Evolutionary conservation across 148 eudicot genomes (phyloP).

Genomic region (Spergularia marina): DNA sequence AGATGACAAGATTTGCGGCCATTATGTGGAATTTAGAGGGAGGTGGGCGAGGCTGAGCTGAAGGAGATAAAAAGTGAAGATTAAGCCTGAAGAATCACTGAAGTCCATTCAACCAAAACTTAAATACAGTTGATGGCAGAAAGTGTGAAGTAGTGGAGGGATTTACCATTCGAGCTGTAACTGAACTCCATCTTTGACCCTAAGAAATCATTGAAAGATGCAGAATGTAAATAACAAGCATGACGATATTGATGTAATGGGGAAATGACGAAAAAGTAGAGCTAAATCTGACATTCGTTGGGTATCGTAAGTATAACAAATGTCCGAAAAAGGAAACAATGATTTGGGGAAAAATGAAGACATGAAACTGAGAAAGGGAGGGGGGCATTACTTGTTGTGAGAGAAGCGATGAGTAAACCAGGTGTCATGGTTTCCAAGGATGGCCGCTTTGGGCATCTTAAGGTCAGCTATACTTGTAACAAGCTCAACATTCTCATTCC

Average conservation of each 20-base stretch:
- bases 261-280: neutral
- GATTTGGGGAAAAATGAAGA: too few species aligned
- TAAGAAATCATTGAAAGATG: conserved; percentile 32
- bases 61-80: too few species aligned
- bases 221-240: conserved; percentile 8
- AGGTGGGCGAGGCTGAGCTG: too few species aligned
- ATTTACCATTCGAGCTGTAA: conserved; percentile 82
- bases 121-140: too few species aligned
- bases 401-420: conserved; percentile 69
- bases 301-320: too few species aligned
- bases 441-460: conserved; percentile 65
- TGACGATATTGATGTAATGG: neutral
- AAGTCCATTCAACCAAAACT: neutral
- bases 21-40: too few species aligned
- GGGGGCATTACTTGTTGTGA: conserved; percentile 48
- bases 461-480: conserved; percentile 66
- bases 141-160: neutral
- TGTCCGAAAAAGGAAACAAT: too few species aligned
- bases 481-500: conserved; percentile 83
- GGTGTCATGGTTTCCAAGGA: conserved; percentile 90
- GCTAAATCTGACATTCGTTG: too few species aligned
- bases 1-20: too few species aligned
- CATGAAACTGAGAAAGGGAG: too few species aligned
- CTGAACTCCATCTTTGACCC: conserved; percentile 86
- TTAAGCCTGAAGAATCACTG: too few species aligned